phyloP scores from a whole-genome alignment of 1,139 yeast genomes.

The Candida neerlandica region DNA sequence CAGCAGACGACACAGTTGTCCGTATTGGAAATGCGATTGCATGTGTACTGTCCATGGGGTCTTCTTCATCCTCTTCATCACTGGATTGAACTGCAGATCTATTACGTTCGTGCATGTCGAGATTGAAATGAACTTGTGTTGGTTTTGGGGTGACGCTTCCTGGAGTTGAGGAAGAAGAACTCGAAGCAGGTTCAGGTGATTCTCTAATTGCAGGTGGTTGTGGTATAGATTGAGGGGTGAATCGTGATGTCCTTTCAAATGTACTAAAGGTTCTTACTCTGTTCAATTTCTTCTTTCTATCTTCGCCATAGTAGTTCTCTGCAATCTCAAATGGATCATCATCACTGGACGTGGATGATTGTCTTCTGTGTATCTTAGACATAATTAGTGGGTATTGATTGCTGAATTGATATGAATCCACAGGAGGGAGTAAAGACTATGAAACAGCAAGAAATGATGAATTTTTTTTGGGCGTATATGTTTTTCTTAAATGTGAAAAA shows the following conservation, averaged over 20 bases:
- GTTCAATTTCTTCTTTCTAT: constrained; percentile 48
- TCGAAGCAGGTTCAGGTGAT: constrained; percentile 13
- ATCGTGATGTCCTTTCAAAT: constrained; percentile 27
- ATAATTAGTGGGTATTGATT: neutral
- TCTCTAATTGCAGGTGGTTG: neutral
- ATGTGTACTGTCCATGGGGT: neutral
- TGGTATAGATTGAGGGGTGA: constrained; percentile 11
- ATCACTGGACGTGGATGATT: constrained; percentile 36
- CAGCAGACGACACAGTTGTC: neutral
- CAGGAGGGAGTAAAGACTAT: neutral
- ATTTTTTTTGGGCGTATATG: too few species aligned
- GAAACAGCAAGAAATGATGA: neutral
- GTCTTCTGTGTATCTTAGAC: constrained; percentile 22
- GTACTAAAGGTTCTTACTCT: constrained; percentile 57
- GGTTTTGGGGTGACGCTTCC: constrained; percentile 2
- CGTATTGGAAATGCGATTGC: neutral
- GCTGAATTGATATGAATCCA: neutral
- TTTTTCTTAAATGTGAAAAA: neutral
- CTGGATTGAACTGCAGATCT: constrained; percentile 11
- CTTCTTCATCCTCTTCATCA: constrained; percentile 10
- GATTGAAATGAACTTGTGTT: constrained; percentile 9
- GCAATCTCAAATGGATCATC: constrained; percentile 68
- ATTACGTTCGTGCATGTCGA: constrained; percentile 7
- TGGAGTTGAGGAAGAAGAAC: constrained; percentile 13
- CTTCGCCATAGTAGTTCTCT: constrained; percentile 72